Base-by-base conservation (phyloP, 768 basidiomycete species). In the Mycena polygramma region DNA sequence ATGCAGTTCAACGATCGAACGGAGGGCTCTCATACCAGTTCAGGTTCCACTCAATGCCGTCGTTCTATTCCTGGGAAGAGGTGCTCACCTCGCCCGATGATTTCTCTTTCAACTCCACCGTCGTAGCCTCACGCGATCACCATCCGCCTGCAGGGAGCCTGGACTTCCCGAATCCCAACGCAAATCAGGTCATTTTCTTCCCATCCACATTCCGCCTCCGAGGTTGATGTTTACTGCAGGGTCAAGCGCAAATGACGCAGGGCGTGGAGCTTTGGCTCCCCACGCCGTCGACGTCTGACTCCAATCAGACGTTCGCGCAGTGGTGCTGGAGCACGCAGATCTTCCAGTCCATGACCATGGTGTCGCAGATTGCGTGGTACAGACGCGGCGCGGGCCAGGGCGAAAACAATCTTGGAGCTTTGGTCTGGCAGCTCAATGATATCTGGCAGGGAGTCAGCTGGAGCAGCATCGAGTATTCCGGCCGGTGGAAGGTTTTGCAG, bases 261-360 rank as follows among this genome's bases (percentile, higher is more conserved):
- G 87, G 83, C 4, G 88, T 89, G 48, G 81, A 87, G 67, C 71
- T 81, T n/a, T 90, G 88, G 87, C 83, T 89, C 17, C 88, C 89
- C 1, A 86, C 83, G 0, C 89, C 88, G 4, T 77, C 76, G 17
- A 87, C 85, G 1, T 68, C 82, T 20, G 81, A 88, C 73, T 65
- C 83, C 22, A 89, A 90, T 68, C 84, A 88, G 73, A 90, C 88
- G 0, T 90, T 90, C 75, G 86, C 89, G 0, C 88, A 89, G 74
- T 89, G 88, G 88, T 89, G 87, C 77, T 90, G 83, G 81, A 88
- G 87, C 76, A 89, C 89, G 4, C 89, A 90, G 72, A 71, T 89
- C 22, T 89, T 89, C 85, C 89, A 89, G 71, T 80, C 85, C 22
- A 84, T 90, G 83, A 85, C 86, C 53, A 89, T 89, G 81, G 81